Conservation (phyloP, 2,329 filamentous ascomycete species). For the Fusarium oligoseptatum region DNA sequence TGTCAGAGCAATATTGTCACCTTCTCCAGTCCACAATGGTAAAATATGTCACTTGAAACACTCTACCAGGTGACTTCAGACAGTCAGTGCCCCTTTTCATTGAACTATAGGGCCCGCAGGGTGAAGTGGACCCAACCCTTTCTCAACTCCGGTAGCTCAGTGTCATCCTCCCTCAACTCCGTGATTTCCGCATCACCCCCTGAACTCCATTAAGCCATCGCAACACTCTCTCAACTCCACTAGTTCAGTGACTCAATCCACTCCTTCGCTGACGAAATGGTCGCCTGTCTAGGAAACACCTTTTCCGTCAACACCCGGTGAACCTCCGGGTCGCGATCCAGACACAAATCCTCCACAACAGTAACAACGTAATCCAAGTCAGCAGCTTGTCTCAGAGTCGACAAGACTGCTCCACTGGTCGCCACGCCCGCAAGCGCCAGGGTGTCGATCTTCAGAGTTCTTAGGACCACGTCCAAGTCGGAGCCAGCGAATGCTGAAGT, state of each 20-base stretch:
- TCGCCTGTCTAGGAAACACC: conserved; percentile 42
- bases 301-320: conserved; percentile 4
- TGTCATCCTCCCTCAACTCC: not conserved
- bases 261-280: not conserved
- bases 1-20: not conserved
- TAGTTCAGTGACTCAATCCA: not conserved
- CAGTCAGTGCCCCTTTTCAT: not conserved
- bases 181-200: not conserved
- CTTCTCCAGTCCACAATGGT: not conserved
- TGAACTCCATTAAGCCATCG: not conserved
- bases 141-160: not conserved
- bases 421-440: not conserved
- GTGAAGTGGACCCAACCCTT: not conserved
- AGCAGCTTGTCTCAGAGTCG: not conserved
- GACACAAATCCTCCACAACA: not conserved
- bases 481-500: not conserved
- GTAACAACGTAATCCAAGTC: not conserved
- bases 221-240: not conserved
- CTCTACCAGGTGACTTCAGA: not conserved
- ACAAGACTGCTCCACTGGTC: not conserved
- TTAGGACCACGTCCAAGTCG: not conserved
- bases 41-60: not conserved
- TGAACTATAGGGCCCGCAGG: not conserved
- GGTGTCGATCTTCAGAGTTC: not conserved
- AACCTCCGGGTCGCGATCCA: not conserved